phyloP scores from a whole-genome alignment of 805 yeast species.

The Candida sonorensis region DNA sequence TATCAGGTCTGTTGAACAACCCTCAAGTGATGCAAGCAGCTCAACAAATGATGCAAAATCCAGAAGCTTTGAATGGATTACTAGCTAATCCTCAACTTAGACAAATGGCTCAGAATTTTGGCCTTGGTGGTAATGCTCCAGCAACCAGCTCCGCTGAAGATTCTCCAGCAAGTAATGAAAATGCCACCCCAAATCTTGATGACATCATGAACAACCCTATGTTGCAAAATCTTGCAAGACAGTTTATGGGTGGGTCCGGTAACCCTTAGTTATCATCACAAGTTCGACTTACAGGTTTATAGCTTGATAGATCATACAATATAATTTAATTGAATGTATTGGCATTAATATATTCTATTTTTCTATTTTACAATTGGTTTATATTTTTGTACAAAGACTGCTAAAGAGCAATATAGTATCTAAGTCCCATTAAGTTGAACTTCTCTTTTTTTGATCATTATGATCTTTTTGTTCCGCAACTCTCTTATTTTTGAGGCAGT shows the following conservation, averaged over 20 bases:
- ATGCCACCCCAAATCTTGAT: conserved; percentile 45
- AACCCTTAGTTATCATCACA: conserved; percentile 12
- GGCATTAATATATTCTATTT: too few species aligned
- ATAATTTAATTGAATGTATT: too few species aligned
- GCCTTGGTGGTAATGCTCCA: conserved; percentile 65
- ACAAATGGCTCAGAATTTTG: conserved; percentile 77
- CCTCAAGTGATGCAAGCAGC: conserved; percentile 93
- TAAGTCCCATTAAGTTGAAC: too few species aligned
- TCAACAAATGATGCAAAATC: conserved; percentile 80
- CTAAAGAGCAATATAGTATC: too few species aligned
- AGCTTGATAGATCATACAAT: too few species aligned
- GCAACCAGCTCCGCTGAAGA: not conserved
- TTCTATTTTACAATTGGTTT: too few species aligned
- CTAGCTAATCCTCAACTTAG: conserved; percentile 76
- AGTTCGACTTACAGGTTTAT: too few species aligned
- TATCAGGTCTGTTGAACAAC: conserved; percentile 70
- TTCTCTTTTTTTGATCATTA: conserved; percentile 14
- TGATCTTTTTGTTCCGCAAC: conserved; percentile 13
- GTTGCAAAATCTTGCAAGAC: conserved; percentile 63
- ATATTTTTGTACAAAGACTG: too few species aligned
- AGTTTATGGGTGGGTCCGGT: conserved; percentile 52
- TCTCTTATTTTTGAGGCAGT: conserved; percentile 23
- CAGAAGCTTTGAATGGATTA: conserved; percentile 63
- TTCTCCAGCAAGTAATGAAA: conserved; percentile 10
- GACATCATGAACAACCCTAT: conserved; percentile 79